Evolutionary conservation across 768 basidiomycete genomes (phyloP).

Genomic region (Strobilomyces dryophilus): DNA sequence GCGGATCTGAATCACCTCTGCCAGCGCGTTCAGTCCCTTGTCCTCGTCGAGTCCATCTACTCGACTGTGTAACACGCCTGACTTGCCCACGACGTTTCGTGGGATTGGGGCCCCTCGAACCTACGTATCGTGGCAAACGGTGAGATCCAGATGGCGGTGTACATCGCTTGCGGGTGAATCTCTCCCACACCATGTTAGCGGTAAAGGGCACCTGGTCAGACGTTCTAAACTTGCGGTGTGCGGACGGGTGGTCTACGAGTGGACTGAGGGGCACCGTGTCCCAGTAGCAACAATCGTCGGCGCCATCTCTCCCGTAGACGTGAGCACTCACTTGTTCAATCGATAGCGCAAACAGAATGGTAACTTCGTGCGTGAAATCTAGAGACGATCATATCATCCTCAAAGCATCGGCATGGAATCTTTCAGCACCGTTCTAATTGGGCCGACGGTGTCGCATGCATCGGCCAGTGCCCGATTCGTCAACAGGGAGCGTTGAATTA

Average conservation of each 20-base stretch:
- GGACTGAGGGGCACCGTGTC: constrained; percentile 31
- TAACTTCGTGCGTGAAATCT: constrained; percentile 40
- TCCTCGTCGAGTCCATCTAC: too few relatives aligned
- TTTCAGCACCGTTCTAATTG: constrained; percentile 25
- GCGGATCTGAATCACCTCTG: too few relatives aligned
- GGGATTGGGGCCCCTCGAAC: constrained; percentile 32
- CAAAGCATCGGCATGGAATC: constrained; percentile 29
- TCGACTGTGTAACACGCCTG: too few relatives aligned
- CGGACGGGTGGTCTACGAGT: constrained; percentile 17
- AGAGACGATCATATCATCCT: constrained; percentile 27
- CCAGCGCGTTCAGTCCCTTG: too few relatives aligned
- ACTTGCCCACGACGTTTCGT: too few relatives aligned
- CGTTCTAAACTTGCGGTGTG: constrained; percentile 33
- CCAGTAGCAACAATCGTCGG: constrained; percentile 14
- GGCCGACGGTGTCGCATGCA: constrained; percentile 34
- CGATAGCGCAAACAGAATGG: constrained; percentile 36
- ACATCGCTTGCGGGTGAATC: constrained; percentile 35
- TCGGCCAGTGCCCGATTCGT: constrained; percentile 48
- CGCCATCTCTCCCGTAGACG: too few relatives aligned
- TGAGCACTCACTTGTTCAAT: constrained; percentile 31
- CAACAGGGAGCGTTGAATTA: constrained; percentile 39
- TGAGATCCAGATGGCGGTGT: not conserved
- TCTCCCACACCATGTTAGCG: constrained; percentile 43
- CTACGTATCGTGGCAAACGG: constrained; percentile 15
- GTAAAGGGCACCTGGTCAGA: constrained; percentile 39